Base-by-base conservation (phyloP, 2,329 filamentous ascomycete species). In the Didymella pomorum region DNA sequence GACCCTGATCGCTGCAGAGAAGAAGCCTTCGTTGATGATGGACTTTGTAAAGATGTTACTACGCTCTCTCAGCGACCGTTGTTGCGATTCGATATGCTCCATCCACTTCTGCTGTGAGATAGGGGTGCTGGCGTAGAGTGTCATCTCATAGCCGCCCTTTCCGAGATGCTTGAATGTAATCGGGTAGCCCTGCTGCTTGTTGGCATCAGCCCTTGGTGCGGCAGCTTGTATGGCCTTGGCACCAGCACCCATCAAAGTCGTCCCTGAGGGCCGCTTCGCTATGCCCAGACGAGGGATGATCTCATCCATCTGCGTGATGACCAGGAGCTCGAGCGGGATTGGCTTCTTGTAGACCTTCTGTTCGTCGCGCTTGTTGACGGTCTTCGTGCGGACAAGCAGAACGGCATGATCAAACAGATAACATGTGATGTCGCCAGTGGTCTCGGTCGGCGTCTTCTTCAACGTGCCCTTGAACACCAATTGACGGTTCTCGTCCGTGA, bases 391-490 rank as follows among this genome's bases (percentile, higher is more conserved):
- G 64, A 97, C 95, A 39, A 99, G 84, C 33, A 99, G 83, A 51
- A 99, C 89, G 3, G 95, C 94, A 75, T 99, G 95, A 71, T 99
- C 95, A 73, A 99, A 97, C 23, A 99, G 84, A 80, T 96, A 99
- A 16, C 92, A 93, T 20, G 93, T 95, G 43, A 99, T 94, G 70
- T 98, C 94, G 1, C 90, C 79, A 25, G 72, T 87, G 45, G 87
- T 89, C 74, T 97, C 93, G 0, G 91, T 93, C 0, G 93, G 90
- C 4, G 89, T 87, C 81, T 98, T 98, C 82, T 97, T 98, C 77
- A 99, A 86, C 61, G 88, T 88, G 71, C 92, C 93, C 81, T 98
- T 99, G 80, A 94, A 97, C 62, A 99, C 87, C 69, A 99, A 83
- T 76, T 97, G 93, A 59, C 95, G 90, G 52, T 91, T 91, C 69